These are phyloP conservation scores for Abortiporus biennis DNA, from an alignment of 1,284 basidiomycete genomes.

Conservation along the genomic window DNA sequence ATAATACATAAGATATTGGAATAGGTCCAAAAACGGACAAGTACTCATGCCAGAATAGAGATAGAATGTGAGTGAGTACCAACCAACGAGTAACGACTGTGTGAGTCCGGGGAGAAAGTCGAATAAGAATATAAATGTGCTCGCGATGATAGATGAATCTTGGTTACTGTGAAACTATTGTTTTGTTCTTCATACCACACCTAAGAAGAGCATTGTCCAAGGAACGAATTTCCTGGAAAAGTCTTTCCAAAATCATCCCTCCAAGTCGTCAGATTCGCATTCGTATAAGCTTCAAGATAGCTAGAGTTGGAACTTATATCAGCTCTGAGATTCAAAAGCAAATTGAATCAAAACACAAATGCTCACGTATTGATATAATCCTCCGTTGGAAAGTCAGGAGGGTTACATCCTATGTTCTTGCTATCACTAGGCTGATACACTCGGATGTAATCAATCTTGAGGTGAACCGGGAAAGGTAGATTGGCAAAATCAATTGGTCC, in stretches of 20 bases:
- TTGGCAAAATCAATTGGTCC: constrained; percentile 39
- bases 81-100: too few species aligned
- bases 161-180: too few species aligned
- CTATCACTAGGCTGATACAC: constrained; percentile 45
- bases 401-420: constrained; percentile 49
- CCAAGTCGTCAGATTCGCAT: constrained; percentile 36
- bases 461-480: constrained; percentile 38
- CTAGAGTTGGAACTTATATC: constrained; percentile 11
- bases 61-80: too few species aligned
- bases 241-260: constrained; percentile 27
- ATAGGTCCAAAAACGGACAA: too few species aligned
- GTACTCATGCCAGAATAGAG: too few species aligned
- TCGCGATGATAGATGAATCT: too few species aligned
- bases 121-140: too few species aligned
- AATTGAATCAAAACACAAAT: too few species aligned
- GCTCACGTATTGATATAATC: constrained; percentile 38
- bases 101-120: too few species aligned
- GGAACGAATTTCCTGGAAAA: constrained; percentile 28
- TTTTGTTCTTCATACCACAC: too few species aligned
- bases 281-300: constrained; percentile 31
- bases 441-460: constrained; percentile 55
- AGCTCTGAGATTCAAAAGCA: background rate
- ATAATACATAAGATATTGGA: too few species aligned
- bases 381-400: constrained; percentile 43
- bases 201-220: constrained; percentile 25